phyloP scores from a whole-genome alignment of 257 asterid genomes.

The Solanum phureja region DNA sequence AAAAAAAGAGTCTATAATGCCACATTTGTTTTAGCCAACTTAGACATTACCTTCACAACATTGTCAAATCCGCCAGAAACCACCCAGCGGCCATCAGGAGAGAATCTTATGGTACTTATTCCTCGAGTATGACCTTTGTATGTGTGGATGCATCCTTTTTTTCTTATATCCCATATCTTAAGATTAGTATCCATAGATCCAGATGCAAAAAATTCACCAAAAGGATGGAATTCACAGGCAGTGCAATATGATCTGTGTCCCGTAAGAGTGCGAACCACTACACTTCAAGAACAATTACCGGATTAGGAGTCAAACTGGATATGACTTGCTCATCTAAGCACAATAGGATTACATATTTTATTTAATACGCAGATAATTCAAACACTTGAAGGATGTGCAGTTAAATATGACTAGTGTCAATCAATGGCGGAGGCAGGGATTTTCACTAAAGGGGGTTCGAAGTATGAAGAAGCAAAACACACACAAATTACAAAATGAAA shows the following conservation, averaged over 20 bases:
- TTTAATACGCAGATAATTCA: neutral
- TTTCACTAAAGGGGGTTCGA: neutral
- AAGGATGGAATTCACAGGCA: conserved; percentile 94
- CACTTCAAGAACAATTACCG: conserved; percentile 37
- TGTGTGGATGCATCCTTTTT: conserved; percentile 97
- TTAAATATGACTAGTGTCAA: neutral
- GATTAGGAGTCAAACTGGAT: conserved; percentile 19
- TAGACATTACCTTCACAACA: conserved; percentile 66
- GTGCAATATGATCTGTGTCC: conserved; percentile 99
- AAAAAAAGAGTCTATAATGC: neutral
- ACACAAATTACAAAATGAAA: neutral
- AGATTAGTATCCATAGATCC: conserved; percentile 99
- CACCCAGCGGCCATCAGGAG: conserved; percentile 99
- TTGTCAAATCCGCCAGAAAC: conserved; percentile 98
- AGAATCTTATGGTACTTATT: conserved; percentile 79
- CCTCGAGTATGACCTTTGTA: conserved; percentile 98
- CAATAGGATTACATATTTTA: neutral
- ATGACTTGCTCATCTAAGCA: neutral
- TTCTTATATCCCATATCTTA: conserved; percentile 97
- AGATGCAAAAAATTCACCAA: conserved; percentile 97
- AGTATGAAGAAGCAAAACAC: neutral
- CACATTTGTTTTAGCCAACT: neutral
- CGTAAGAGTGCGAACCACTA: conserved; percentile 94
- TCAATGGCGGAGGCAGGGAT: neutral
- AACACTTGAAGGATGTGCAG: neutral